Conservation (phyloP, 2,329 filamentous ascomycete species). For the Aaosphaeria arxii region DNA sequence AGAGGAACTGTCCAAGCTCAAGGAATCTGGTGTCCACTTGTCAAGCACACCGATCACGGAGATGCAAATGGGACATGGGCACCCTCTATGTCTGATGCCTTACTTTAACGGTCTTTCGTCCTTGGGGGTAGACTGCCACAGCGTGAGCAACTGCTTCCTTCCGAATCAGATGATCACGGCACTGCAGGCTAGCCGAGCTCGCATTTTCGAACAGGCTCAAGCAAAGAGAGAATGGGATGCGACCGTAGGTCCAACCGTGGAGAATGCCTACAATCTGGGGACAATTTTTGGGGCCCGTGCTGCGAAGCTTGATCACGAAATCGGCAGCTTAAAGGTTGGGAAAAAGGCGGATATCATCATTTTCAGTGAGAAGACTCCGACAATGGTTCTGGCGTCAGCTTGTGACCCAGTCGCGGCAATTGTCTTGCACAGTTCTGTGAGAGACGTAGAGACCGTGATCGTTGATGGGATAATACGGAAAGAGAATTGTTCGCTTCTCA, state of each 20-base stretch:
- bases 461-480: conserved; percentile 45
- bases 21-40: conserved; percentile 34
- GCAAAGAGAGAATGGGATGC: conserved; percentile 46
- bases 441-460: conserved; percentile 46
- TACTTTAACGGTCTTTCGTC: conserved; percentile 31
- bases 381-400: conserved; percentile 41
- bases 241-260: conserved; percentile 42
- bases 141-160: conserved; percentile 39
- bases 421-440: conserved; percentile 40
- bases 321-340: conserved; percentile 47
- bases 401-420: conserved; percentile 44
- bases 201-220: conserved; percentile 38
- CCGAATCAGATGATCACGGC: too few relatives aligned
- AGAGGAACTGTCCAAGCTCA: conserved; percentile 36
- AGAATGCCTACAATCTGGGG: conserved; percentile 49
- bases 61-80: conserved; percentile 46
- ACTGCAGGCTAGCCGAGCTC: not conserved
- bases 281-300: conserved; percentile 48
- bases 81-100: conserved; percentile 26
- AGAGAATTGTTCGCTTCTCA: not conserved
- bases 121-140: conserved; percentile 55
- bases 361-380: conserved; percentile 42
- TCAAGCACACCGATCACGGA: conserved; percentile 51
- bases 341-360: conserved; percentile 50
- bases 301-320: conserved; percentile 38